phyloP scores from a whole-genome alignment of 2,329 filamentous ascomycete genomes.

The Xylaria sp. region DNA sequence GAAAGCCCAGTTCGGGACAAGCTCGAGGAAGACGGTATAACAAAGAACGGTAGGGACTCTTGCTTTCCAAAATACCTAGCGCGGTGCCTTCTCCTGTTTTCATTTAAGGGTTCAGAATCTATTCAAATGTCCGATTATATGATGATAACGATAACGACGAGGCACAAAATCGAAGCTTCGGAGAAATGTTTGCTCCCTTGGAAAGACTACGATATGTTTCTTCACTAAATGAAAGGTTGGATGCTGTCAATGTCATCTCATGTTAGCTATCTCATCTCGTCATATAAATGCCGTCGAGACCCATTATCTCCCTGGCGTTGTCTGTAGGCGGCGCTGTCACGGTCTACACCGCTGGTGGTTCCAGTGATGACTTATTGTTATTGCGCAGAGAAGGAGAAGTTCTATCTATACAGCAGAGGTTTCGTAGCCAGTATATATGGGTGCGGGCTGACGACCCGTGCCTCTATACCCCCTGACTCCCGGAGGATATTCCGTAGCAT shows the following conservation, averaged over 20 bases:
- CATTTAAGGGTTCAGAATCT: neutral
- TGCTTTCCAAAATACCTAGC: neutral
- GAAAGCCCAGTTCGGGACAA: conserved; percentile 2
- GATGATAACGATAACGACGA: neutral
- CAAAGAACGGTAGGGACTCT: neutral
- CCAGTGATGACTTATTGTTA: too few relatives aligned
- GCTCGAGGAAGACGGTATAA: neutral
- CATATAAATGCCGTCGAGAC: neutral
- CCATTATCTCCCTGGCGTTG: neutral
- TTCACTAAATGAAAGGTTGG: neutral
- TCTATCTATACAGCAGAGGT: too few relatives aligned
- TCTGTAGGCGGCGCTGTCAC: too few relatives aligned
- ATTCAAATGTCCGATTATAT: neutral
- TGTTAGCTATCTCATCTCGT: neutral
- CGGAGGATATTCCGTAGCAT: too few relatives aligned
- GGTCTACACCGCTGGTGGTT: too few relatives aligned
- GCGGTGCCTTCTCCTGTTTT: neutral
- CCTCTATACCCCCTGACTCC: too few relatives aligned
- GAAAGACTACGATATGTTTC: neutral
- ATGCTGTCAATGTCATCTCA: neutral
- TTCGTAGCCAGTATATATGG: too few relatives aligned
- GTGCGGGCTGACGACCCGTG: too few relatives aligned
- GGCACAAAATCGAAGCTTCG: neutral
- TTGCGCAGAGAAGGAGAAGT: too few relatives aligned
- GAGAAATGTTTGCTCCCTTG: neutral